These are phyloP conservation scores for Lyophyllum decastes DNA, from an alignment of 768 basidiomycete genomes.

Conservation along the genomic window DNA sequence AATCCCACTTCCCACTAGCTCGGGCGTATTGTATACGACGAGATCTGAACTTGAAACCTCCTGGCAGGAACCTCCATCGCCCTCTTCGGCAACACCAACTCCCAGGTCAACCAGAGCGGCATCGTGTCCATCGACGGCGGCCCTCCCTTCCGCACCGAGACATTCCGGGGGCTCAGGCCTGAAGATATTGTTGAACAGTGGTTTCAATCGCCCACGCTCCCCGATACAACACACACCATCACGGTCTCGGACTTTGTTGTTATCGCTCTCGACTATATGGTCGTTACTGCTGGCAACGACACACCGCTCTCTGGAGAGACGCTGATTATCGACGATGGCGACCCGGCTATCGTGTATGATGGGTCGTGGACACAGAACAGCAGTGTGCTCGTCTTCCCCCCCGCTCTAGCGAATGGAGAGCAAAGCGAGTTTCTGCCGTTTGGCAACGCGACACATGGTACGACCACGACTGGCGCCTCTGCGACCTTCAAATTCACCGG, in stretches of 20 bases:
- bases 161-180: background rate
- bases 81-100: background rate
- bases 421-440: background rate
- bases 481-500: conserved; percentile 2
- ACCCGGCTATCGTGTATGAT: background rate
- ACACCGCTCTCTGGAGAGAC: background rate
- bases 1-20: background rate
- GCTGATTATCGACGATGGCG: conserved; percentile 2
- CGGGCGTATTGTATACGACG: background rate
- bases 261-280: background rate
- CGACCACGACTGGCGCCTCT: background rate
- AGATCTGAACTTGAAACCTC: too few species aligned
- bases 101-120: background rate
- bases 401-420: background rate
- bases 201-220: background rate
- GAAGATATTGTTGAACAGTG: background rate
- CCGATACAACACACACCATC: background rate
- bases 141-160: background rate
- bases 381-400: background rate
- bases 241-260: background rate
- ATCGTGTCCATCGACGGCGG: background rate
- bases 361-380: background rate
- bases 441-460: background rate
- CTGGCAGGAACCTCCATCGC: background rate
- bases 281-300: conserved; percentile 2